These are phyloP conservation scores for Phytophthora cajani DNA, from an alignment of 352 stramenopile genomes.

Conservation along the genomic window DNA sequence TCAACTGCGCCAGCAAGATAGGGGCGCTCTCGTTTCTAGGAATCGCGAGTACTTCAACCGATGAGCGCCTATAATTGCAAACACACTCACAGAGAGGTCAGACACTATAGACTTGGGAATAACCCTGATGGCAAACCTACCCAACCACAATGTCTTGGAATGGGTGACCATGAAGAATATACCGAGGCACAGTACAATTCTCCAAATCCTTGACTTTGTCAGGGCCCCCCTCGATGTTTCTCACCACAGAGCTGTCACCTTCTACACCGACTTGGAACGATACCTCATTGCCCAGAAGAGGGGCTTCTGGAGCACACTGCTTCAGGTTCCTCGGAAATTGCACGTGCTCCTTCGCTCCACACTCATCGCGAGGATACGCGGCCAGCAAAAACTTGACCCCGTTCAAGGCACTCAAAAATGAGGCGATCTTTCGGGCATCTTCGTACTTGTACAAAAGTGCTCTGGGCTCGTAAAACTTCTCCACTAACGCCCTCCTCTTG, in stretches of 20 bases:
- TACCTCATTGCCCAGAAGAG: conserved; percentile 40
- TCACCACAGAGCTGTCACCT: conserved; percentile 42
- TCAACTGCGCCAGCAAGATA: conserved; percentile 39
- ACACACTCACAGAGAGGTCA: background rate
- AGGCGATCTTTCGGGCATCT: conserved; percentile 53
- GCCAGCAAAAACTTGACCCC: conserved; percentile 68
- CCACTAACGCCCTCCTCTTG: conserved; percentile 66
- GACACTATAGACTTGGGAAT: background rate
- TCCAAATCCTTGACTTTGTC: conserved; percentile 59
- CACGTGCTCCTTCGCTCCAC: conserved; percentile 11
- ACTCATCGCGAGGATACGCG: conserved; percentile 36
- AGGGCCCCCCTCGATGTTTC: conserved; percentile 38
- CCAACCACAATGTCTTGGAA: conserved; percentile 51
- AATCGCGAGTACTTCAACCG: conserved; percentile 26
- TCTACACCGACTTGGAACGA: conserved; percentile 13
- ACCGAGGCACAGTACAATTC: conserved; percentile 59
- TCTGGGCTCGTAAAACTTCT: conserved; percentile 67
- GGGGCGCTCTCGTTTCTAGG: background rate
- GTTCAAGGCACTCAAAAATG: conserved; percentile 75
- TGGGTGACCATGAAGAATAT: conserved; percentile 44
- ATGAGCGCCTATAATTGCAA: conserved; percentile 25
- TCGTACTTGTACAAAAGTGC: conserved; percentile 77
- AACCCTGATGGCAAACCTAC: conserved; percentile 33
- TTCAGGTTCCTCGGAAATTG: conserved; percentile 56
- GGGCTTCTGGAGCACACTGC: conserved; percentile 58